Evolutionary conservation across 2,329 filamentous ascomycete species (phyloP).

Genomic region (Pseudogymnoascus sp.): DNA sequence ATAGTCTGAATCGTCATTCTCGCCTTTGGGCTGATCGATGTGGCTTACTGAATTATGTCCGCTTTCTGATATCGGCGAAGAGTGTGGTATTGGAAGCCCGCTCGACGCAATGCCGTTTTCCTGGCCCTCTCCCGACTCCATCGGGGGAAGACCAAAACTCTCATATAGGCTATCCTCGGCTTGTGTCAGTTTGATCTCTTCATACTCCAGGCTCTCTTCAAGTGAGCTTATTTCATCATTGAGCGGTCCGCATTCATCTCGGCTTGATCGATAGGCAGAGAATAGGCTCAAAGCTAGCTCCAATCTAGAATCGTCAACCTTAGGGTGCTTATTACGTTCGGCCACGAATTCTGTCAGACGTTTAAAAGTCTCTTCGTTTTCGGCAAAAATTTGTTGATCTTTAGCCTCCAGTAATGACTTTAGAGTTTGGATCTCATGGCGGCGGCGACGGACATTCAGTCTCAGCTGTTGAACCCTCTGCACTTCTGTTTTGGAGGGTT

Average conservation of each 20-base stretch:
- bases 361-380: neutral
- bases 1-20: neutral
- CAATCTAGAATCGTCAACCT: neutral
- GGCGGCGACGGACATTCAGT: neutral
- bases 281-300: neutral
- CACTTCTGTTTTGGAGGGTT: neutral
- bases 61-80: neutral
- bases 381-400: neutral
- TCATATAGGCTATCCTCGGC: neutral
- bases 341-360: neutral
- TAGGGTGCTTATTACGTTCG: neutral
- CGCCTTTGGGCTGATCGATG: neutral
- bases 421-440: neutral
- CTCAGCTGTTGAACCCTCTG: neutral
- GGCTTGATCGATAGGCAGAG: neutral
- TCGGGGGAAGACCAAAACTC: neutral
- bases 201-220: slow-evolving; percentile 13
- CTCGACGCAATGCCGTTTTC: neutral
- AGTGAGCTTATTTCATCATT: slow-evolving; percentile 19
- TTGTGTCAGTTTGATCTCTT: slow-evolving; percentile 14
- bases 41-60: neutral
- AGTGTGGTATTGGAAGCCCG: neutral
- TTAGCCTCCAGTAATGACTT: neutral
- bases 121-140: neutral
- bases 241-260: slow-evolving; percentile 19